A percentile compares a stretch with the other conserved stretches of the same genome.
Conservation (phyloP, 1,139 yeast genomes). For the Geotrichum fermentans region DNA sequence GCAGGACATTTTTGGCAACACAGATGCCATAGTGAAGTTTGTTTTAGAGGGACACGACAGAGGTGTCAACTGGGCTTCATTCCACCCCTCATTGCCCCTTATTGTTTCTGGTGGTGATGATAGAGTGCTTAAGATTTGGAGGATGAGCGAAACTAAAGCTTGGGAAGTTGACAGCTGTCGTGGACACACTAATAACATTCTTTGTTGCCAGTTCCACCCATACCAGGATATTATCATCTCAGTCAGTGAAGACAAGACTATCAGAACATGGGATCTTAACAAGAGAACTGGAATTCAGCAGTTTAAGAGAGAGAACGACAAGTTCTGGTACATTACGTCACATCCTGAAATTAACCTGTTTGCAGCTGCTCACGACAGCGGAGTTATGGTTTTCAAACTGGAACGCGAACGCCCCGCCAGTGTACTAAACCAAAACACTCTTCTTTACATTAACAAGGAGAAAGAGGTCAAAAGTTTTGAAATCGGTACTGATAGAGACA, state of each 20-base stretch:
- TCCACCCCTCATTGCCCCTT: slow-evolving; percentile 94
- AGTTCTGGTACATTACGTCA: slow-evolving; percentile 88
- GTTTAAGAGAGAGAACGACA: slow-evolving; percentile 88
- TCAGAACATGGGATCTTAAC: slow-evolving; percentile 95
- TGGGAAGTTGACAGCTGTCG: slow-evolving; percentile 99
- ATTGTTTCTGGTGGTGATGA: slow-evolving; percentile 97
- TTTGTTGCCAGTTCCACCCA: slow-evolving; percentile 89
- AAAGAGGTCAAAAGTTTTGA: slow-evolving; percentile 82
- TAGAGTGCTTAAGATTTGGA: slow-evolving; percentile 90
- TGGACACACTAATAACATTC: slow-evolving; percentile 92
- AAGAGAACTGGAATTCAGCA: slow-evolving; percentile 91
- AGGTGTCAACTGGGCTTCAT: slow-evolving; percentile 97
- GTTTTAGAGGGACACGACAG: slow-evolving; percentile 97
- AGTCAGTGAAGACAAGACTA: slow-evolving; percentile 95
- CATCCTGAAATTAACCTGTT: slow-evolving; percentile 89
- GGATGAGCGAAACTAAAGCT: slow-evolving; percentile 96
- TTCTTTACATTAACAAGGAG: slow-evolving; percentile 75
- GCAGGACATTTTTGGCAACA: slow-evolving; percentile 91
- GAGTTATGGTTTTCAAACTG: slow-evolving; percentile 95
- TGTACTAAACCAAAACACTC: slow-evolving; percentile 60
- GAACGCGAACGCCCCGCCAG: slow-evolving; percentile 97
- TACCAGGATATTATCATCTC: slow-evolving; percentile 87
- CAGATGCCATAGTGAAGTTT: slow-evolving; percentile 91
- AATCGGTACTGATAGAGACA: slow-evolving; percentile 50
- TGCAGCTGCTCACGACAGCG: slow-evolving; percentile 96